Base-by-base conservation (phyloP, 176 grass and related monocot genomes). In the Cenchrus fungigraminus region DNA sequence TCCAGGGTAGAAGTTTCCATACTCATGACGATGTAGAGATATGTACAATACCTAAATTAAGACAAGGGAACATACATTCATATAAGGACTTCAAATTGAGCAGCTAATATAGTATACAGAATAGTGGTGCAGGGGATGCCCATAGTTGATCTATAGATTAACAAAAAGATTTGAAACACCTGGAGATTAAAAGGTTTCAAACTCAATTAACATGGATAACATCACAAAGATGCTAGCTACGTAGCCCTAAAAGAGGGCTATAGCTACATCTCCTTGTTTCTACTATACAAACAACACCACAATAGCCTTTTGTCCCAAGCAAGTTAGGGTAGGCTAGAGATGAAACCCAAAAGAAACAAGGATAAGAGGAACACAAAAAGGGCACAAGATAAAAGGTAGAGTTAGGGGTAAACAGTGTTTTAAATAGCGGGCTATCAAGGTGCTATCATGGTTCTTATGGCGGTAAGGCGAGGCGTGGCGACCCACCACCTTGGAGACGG, bases 1-100 rank as follows among this genome's bases (percentile, higher is more conserved):
- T 78, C 96, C 96, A 86, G 96, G 96, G 74, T 98, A 98, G 87
- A 98, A 98, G 50, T 69, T 94, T 64, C 96, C 96, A 90, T 87
- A 90, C 88, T 98, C 96, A 56, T 98, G 93, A 10, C 96, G 93
- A 89, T 98, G 96, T 78, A 98, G 90, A 76, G 96, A 98, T 90
- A 98, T 86, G 79, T 98, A 98, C 34, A 98, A 86, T 54, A 98
- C 83, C 96, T 98, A 74, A 82, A 75, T 44, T 50, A 5, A 82
- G 69, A 65, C 47, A 86, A 4, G 12, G 50, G 19, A 6, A 70
- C 47, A 64, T 19, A 9, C 14, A 58, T 15, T 56, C 68, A 85
- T 55, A 74, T 74, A 61, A 79, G 73, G 75, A 82, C 9, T 29
- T 14, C 12, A 70, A 83, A 65, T 85, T 79, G 6, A 44, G 67